A percentile compares a stretch with the other conserved stretches of the same genome.
These are phyloP conservation scores for Daphne laureola DNA, from an alignment of 441 rosid genomes.

Conservation along the genomic window DNA sequence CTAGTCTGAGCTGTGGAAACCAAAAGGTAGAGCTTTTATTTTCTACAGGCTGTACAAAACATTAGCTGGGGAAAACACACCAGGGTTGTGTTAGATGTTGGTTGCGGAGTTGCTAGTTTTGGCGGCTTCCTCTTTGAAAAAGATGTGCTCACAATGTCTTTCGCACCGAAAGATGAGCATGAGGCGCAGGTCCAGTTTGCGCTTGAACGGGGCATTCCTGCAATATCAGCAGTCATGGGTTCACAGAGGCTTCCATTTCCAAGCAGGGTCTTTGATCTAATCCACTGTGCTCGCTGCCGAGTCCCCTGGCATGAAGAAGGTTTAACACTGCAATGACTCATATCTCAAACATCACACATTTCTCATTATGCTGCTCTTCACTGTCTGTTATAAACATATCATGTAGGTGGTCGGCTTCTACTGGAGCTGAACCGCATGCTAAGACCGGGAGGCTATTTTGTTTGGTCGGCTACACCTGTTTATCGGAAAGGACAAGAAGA, in stretches of 20 bases:
- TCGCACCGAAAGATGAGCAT: slow-evolving; percentile 96
- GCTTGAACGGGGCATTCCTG: slow-evolving; percentile 89
- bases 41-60: slow-evolving; percentile 46
- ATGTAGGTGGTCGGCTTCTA: slow-evolving; percentile 61
- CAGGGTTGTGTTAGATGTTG: slow-evolving; percentile 73
- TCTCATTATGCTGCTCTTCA: not conserved
- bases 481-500: slow-evolving; percentile 74
- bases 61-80: slow-evolving; percentile 84
- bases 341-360: not conserved
- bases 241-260: slow-evolving; percentile 81
- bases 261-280: slow-evolving; percentile 73
- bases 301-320: slow-evolving; percentile 94
- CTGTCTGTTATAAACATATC: not conserved
- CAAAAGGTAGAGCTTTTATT: not conserved
- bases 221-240: slow-evolving; percentile 93
- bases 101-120: slow-evolving; percentile 96
- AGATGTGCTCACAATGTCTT: slow-evolving; percentile 87
- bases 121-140: slow-evolving; percentile 83
- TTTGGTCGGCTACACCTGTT: slow-evolving; percentile 97
- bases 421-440: slow-evolving; percentile 79
- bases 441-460: slow-evolving; percentile 84
- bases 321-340: slow-evolving; percentile 1
- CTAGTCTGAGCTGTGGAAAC: too few species aligned
- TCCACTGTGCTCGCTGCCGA: slow-evolving; percentile 92
- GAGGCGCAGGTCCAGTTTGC: slow-evolving; percentile 97